Percentiles rank a stretch among this genome's conserved stretches.
Conservation (phyloP, 345 rosid genomes). For the Syzygium jambos region DNA sequence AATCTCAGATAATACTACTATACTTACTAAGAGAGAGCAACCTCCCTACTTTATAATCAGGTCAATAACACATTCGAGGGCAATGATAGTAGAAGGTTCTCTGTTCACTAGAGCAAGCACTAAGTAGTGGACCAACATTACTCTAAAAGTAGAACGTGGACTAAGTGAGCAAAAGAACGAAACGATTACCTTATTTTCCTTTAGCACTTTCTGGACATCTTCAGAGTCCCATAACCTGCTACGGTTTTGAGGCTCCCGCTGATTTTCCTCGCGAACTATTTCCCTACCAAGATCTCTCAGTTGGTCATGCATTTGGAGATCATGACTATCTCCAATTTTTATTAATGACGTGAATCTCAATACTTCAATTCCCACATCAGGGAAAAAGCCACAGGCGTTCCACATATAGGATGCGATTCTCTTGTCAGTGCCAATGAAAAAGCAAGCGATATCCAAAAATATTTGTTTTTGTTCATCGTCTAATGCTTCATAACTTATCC, state of each 20-base stretch:
- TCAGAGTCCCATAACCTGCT: background rate
- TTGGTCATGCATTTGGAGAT: fast-evolving
- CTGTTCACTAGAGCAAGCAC: background rate
- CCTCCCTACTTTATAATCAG: too few relatives aligned
- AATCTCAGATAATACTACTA: too few relatives aligned
- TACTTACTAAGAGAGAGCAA: too few relatives aligned
- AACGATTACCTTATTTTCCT: background rate
- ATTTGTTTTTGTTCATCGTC: background rate
- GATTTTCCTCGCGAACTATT: background rate
- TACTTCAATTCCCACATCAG: background rate
- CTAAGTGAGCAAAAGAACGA: background rate
- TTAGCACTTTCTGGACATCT: background rate
- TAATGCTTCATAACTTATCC: background rate
- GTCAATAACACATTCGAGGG: too few relatives aligned
- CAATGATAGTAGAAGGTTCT: too few relatives aligned
- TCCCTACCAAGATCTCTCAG: background rate
- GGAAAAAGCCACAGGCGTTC: background rate
- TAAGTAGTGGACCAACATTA: background rate
- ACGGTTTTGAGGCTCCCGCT: background rate
- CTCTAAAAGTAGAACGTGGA: background rate
- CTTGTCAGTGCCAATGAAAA: background rate
- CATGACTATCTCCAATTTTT: background rate
- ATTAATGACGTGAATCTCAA: background rate
- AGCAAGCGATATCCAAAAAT: background rate
- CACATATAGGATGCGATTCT: background rate